Evolutionary conservation across 805 yeast genomes (phyloP), one percentile per base, ranked within the genome.

Genomic region (Wickerhamiella galacta): DNA sequence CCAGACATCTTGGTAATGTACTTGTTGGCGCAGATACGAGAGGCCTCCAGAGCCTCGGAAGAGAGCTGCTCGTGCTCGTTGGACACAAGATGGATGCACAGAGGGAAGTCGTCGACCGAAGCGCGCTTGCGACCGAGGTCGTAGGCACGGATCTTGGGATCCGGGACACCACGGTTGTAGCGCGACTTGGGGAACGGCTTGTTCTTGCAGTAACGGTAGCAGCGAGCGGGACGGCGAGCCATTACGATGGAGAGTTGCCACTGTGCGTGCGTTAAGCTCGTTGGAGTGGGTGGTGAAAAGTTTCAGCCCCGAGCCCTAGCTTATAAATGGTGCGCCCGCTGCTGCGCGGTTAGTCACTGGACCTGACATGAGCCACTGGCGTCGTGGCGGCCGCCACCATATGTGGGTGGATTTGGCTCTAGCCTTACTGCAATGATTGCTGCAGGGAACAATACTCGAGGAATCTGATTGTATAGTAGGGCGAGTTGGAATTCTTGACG

Each of bases 161-260:
- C 98, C 69, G 98, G 98, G 63, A 90, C 98, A 71, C 95, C 96
- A 77, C 98, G 87, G 87, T 90, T 90, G 83, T 85, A 90, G 72
- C 98, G 85, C 60, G 96, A 85, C 77, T 90, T 90, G 73, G 98
- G 98, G 80, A 75, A 90, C 61, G 98, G 98, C 76, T 90, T 90
- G 93, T 90, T 90, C 81, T 90, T 90, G 80, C 95, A 92, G 92
- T 87, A 90, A 75, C 98, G 83, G 95, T 90, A 90, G 75, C 98
- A 90, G 78, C 96, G 82, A 76, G 98, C 98, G 69, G 98, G 98
- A 79, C 96, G 87, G 74, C 96, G 83, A 68, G 96, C 95, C 96
- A 87, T 87, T 64, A 23, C 24, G 30, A 22, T 20, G 20, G 19
- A 12, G 18, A 12, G 6, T 25, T 25, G 16, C 28, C 28, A 9